A percentile compares a stretch with the other conserved stretches of the same genome.
Conservation (phyloP, 148 eudicot species). For the Euryodendron excelsum region DNA sequence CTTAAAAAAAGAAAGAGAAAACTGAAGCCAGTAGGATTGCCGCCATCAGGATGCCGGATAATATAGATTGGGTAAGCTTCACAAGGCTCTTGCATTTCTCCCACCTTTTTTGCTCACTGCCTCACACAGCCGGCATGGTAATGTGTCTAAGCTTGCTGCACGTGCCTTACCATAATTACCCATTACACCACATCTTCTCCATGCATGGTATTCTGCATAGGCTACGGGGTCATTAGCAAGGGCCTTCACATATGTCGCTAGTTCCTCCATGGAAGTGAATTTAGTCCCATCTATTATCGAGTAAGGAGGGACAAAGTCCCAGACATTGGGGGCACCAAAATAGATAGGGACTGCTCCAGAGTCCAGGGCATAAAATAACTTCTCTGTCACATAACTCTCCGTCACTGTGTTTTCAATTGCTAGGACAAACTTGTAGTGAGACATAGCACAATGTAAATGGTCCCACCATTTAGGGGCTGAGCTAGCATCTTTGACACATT, state of each 20-base stretch:
- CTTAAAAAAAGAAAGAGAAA: too few species aligned
- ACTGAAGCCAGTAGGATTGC: too few species aligned
- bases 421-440: conserved; percentile 90
- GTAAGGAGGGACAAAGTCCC: conserved; percentile 92
- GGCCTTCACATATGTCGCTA: conserved; percentile 67
- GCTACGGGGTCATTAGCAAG: conserved; percentile 81
- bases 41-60: too few species aligned
- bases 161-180: conserved; percentile 71
- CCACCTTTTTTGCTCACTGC: conserved; percentile 74
- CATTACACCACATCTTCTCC: conserved; percentile 96
- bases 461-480: conserved; percentile 93
- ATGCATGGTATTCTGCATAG: conserved; percentile 92
- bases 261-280: conserved; percentile 64
- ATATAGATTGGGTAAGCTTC: conserved; percentile 6
- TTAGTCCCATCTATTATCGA: conserved; percentile 87
- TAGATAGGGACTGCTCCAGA: conserved; percentile 90
- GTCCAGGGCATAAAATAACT: conserved; percentile 85
- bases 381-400: conserved; percentile 96
- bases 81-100: conserved; percentile 49
- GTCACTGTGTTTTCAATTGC: conserved; percentile 91
- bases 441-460: conserved; percentile 97
- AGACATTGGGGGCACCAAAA: conserved; percentile 92
- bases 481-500: conserved; percentile 53
- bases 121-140: conserved; percentile 88
- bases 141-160: conserved; percentile 74